Evolutionary conservation across 495 filamentous ascomycete species (phyloP), one percentile per base, ranked within the genome.

Genomic region (Aspergillus mulundensis): DNA sequence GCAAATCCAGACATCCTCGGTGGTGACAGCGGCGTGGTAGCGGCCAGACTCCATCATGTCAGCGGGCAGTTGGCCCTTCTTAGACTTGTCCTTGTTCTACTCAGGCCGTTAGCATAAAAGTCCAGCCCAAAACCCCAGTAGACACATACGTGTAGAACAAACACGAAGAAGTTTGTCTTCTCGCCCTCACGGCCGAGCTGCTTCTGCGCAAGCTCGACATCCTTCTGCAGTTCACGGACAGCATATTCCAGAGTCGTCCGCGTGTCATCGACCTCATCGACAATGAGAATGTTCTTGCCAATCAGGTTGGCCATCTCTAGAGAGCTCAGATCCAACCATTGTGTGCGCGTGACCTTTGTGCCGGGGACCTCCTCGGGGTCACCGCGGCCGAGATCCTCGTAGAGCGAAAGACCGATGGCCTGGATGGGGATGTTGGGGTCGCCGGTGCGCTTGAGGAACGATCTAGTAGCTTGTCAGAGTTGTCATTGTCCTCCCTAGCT

Each of bases 251-350:
- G 79, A 5, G 94, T 99, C 14, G 94, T 99, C 61, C 94, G 83
- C 25, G 94, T 97, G 71, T 99, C 94, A 70, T 99, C 94, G 11
- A 99, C 94, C 80, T 99, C 94, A 65, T 99, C 94, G 6, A 99
- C 95, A 59, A 99, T 99, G 45, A 99, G 80, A 53, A 99, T 89
- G 70, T 92, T 90, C 84, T 96, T 96, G 67, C 94, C 94, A 57
- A 99, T 87, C 65, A 99, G 71, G 74, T 90, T 94, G 67, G 86
- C 80, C 83, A 96, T 97, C 67, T 92, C 86, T 38, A 97, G 79
- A 40, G 87, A 88, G 64, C 81, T 86, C 57, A 99, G 78, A 71
- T 99, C 94, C 41, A 99, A 83, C 94, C 94, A 99, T 79, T 99
- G 94, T 34, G 95, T 97, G 60, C 95, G 87, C 32, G 89, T 97